Percentiles rank a stretch among this genome's conserved stretches.
phyloP scores from a whole-genome alignment of 1,284 basidiomycete species.

The Xerocomus minutiporus region DNA sequence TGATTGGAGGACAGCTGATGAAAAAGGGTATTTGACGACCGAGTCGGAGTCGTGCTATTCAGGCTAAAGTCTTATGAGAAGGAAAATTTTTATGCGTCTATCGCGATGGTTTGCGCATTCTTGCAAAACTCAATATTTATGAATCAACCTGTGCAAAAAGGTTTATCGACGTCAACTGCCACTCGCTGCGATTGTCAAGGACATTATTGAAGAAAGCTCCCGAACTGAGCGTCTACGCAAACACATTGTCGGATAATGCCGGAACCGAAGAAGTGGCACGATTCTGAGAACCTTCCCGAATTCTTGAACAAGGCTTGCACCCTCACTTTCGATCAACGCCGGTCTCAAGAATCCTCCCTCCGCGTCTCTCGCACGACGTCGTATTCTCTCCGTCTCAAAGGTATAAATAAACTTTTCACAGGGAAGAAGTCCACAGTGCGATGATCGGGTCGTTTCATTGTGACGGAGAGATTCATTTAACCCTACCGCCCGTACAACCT shows the following conservation, averaged over 20 bases:
- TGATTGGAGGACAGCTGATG: background rate
- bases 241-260: background rate
- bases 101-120: background rate
- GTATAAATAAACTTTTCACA: background rate
- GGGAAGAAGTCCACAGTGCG: background rate
- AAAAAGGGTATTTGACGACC: background rate
- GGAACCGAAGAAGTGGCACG: background rate
- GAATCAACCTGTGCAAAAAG: background rate
- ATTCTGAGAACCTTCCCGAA: background rate
- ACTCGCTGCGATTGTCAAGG: background rate
- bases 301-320: background rate
- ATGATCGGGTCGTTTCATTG: conserved; percentile 3
- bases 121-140: background rate
- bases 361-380: background rate
- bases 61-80: conserved; percentile 3
- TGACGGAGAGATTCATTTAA: background rate
- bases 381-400: background rate
- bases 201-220: background rate
- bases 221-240: background rate
- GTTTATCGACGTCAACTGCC: background rate
- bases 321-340: background rate
- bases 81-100: background rate
- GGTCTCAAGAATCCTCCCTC: background rate
- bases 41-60: background rate
- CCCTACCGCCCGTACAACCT: background rate